phyloP scores from a whole-genome alignment of 2,329 filamentous ascomycete genomes.

The Ophiostoma fasciatum region DNA sequence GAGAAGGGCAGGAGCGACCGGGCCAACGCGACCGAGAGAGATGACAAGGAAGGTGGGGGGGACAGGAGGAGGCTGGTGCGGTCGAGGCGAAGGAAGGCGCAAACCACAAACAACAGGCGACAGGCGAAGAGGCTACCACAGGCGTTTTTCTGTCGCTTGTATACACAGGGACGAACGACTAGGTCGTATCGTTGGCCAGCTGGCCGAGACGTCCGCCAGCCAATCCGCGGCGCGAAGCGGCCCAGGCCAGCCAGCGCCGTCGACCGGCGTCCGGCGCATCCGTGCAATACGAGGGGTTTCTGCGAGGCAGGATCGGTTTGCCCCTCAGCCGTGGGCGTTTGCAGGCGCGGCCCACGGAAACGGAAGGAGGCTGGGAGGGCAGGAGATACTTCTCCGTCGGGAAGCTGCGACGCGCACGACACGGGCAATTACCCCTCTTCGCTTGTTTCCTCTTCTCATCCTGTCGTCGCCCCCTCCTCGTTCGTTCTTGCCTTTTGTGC shows the following conservation, averaged over 20 bases:
- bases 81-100: constrained; percentile 8
- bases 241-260: constrained; percentile 3
- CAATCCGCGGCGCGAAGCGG: constrained; percentile 6
- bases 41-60: constrained; percentile 2
- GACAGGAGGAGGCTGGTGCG: not conserved
- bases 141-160: too few relatives aligned
- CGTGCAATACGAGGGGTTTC: too few relatives aligned
- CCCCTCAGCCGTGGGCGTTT: too few relatives aligned
- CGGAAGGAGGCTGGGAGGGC: not conserved
- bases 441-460: not conserved
- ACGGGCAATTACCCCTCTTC: not conserved
- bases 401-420: not conserved
- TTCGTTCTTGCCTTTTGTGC: not conserved
- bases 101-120: constrained; percentile 1
- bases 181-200: too few relatives aligned
- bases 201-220: constrained; percentile 2
- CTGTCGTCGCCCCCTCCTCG: not conserved
- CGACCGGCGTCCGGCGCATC: constrained; percentile 9
- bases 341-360: too few relatives aligned
- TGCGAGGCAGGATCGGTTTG: too few relatives aligned
- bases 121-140: too few relatives aligned
- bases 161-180: too few relatives aligned
- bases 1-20: constrained; percentile 1
- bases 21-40: not conserved
- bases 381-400: not conserved